Conservation (phyloP, 2,329 filamentous ascomycete species). For the Nigrospora osmanthi region DNA sequence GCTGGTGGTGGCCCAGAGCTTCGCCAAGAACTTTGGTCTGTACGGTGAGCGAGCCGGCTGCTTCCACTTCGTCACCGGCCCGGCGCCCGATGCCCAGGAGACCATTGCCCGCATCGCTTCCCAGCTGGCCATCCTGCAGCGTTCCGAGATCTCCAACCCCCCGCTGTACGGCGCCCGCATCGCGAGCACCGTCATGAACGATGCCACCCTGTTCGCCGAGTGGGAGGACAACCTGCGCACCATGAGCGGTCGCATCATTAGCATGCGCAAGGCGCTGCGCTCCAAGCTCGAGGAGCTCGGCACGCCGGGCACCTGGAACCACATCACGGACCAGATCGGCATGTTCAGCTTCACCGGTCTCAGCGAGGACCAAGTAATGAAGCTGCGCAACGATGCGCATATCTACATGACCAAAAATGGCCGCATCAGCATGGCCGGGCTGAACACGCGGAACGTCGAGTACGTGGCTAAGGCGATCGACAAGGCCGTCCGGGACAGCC, state of each 20-base stretch:
- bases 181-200: conserved; percentile 76
- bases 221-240: conserved; percentile 89
- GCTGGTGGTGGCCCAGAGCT: conserved; percentile 82
- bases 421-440: conserved; percentile 95
- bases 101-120: conserved; percentile 63
- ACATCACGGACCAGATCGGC: conserved; percentile 97
- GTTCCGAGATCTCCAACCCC: conserved; percentile 95
- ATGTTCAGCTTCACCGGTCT: conserved; percentile 97
- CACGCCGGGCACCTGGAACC: conserved; percentile 89
- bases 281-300: conserved; percentile 73
- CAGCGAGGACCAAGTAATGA: conserved; percentile 63
- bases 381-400: conserved; percentile 62
- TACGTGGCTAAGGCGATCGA: conserved; percentile 89
- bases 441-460: conserved; percentile 86
- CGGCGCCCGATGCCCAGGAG: conserved; percentile 57
- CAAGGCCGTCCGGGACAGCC: conserved; percentile 64
- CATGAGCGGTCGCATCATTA: conserved; percentile 92
- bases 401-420: conserved; percentile 97
- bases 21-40: conserved; percentile 96
- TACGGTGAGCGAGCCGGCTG: conserved; percentile 95
- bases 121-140: conserved; percentile 89
- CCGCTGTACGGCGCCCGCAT: conserved; percentile 91
- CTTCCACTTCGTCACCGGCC: conserved; percentile 85
- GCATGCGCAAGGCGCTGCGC: conserved; percentile 76
- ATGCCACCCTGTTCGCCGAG: conserved; percentile 71